A percentile compares a stretch with the other conserved stretches of the same genome.
Conservation (phyloP, 2,329 filamentous ascomycete genomes). For the Penicillium sp. region DNA sequence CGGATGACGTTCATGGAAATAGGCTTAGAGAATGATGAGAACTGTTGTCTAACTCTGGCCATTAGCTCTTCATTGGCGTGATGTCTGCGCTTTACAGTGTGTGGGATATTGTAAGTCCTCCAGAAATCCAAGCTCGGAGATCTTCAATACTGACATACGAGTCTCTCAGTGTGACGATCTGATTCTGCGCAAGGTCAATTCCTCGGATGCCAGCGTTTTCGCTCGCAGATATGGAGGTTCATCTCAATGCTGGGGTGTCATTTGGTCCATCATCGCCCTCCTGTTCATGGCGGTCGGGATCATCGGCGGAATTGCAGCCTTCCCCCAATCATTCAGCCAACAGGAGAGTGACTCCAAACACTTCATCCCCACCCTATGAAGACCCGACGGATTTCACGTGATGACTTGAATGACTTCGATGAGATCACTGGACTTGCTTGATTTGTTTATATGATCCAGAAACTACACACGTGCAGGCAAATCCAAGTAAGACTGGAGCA, state of each 20-base stretch:
- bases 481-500: neutral
- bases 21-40: too few relatives aligned
- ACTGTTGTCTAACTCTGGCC: neutral
- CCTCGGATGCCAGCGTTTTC: conserved; percentile 77
- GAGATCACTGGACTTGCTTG: neutral
- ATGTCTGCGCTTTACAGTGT: conserved; percentile 80
- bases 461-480: neutral
- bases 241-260: conserved; percentile 77
- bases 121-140: neutral
- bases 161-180: conserved; percentile 68
- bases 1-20: neutral
- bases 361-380: conserved; percentile 58
- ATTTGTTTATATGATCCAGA: neutral
- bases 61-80: conserved; percentile 73
- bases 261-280: conserved; percentile 74
- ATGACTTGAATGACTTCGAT: neutral
- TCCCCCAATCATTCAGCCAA: conserved; percentile 68
- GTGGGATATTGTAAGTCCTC: conserved; percentile 69
- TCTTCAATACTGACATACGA: neutral
- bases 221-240: conserved; percentile 76
- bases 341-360: conserved; percentile 69
- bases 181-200: conserved; percentile 78
- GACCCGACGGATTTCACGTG: neutral
- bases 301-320: conserved; percentile 74
- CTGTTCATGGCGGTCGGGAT: conserved; percentile 73